Percentiles rank a stretch among this genome's conserved stretches.
Conservation (phyloP, 1,284 basidiomycete genomes). For the Schizopora paradoxa region DNA sequence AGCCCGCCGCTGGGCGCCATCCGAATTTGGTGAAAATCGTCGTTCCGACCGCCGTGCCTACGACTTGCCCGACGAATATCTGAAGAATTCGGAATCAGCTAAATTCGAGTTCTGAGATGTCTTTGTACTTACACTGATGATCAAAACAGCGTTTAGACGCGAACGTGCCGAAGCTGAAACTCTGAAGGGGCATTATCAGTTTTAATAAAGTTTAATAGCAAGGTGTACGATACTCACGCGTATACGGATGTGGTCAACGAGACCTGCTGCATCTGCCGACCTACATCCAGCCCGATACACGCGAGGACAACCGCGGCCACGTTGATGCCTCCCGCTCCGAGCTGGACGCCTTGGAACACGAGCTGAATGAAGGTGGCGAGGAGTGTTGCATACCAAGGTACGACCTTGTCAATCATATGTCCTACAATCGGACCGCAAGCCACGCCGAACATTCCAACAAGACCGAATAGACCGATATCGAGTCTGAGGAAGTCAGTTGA, state of each 20-base stretch:
- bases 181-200: too few relatives aligned
- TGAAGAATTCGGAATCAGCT: conserved; percentile 22
- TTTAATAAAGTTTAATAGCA: too few relatives aligned
- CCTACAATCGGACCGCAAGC: conserved; percentile 45
- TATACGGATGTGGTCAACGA: conserved; percentile 37
- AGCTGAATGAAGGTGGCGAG: conserved; percentile 32
- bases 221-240: conserved; percentile 19
- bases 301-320: conserved; percentile 42
- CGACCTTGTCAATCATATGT: conserved; percentile 42
- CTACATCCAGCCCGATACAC: conserved; percentile 42
- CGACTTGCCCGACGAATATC: conserved; percentile 56
- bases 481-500: conserved; percentile 26
- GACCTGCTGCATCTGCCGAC: conserved; percentile 42
- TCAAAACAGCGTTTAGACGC: conserved; percentile 57
- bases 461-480: conserved; percentile 49
- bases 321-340: conserved; percentile 39
- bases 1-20: conserved; percentile 50
- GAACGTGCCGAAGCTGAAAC: conserved; percentile 44
- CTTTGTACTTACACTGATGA: conserved; percentile 41
- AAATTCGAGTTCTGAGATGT: conserved; percentile 2
- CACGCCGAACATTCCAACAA: conserved; percentile 45
- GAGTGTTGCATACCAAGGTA: conserved; percentile 46
- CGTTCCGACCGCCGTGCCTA: conserved; percentile 61
- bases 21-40: conserved; percentile 54
- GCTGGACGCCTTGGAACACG: conserved; percentile 36